Evolutionary conservation across 495 filamentous ascomycete species (phyloP).

Genomic region (Aspergillus carlsbadensis): DNA sequence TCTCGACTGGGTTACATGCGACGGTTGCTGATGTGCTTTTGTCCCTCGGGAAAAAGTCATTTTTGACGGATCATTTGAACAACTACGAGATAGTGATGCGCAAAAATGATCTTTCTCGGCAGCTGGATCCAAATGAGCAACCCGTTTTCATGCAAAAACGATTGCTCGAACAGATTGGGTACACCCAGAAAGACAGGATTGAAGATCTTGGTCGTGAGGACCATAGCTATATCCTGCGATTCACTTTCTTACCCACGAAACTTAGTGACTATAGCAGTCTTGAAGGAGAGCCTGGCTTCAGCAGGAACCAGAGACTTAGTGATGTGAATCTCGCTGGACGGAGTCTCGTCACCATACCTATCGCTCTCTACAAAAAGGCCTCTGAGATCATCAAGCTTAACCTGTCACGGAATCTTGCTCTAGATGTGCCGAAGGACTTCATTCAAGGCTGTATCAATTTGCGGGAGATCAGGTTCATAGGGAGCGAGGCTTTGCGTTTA

Average conservation of each 20-base stretch:
- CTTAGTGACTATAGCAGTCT: conserved; percentile 71
- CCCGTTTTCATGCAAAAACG: conserved; percentile 92
- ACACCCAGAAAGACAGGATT: conserved; percentile 79
- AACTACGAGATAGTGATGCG: conserved; percentile 95
- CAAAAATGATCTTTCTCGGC: conserved; percentile 85
- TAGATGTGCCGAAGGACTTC: conserved; percentile 95
- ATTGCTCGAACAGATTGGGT: conserved; percentile 88
- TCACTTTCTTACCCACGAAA: conserved; percentile 86
- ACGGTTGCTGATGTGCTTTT: conserved; percentile 81
- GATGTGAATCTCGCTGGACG: conserved; percentile 90
- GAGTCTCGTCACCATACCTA: conserved; percentile 92
- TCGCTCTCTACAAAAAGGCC: conserved; percentile 86
- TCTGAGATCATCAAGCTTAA: conserved; percentile 93
- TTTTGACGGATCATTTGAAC: conserved; percentile 80
- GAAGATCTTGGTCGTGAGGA: conserved; percentile 98
- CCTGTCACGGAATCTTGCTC: conserved; percentile 83
- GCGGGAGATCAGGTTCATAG: conserved; percentile 90
- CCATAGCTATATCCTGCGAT: conserved; percentile 93
- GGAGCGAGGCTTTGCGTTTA: conserved; percentile 86
- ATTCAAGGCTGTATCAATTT: conserved; percentile 89
- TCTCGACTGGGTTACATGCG: conserved; percentile 76
- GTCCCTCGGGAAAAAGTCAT: conserved; percentile 86
- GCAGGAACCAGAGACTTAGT: conserved; percentile 81
- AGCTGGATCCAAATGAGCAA: conserved; percentile 73
- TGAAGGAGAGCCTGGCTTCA: conserved; percentile 75